These are phyloP conservation scores for Asterochloris sp. DNA, from an alignment of 139 green algal genomes.

Conservation along the genomic window DNA sequence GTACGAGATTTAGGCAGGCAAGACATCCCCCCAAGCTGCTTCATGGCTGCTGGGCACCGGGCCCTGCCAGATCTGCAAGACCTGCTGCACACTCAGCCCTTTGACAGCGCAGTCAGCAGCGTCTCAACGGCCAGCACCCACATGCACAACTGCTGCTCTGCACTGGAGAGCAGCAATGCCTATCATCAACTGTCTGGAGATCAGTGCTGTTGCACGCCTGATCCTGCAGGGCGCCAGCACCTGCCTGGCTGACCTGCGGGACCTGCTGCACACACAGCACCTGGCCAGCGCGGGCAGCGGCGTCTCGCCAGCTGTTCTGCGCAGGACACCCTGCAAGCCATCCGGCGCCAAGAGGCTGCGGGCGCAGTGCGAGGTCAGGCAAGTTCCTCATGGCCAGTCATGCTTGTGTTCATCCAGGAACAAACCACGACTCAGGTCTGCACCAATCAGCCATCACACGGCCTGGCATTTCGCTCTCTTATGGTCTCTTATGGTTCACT, in stretches of 20 bases:
- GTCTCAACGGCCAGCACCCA: not conserved
- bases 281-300: not conserved
- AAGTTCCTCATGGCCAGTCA: not conserved
- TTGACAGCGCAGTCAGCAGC: not conserved
- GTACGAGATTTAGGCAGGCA: not conserved
- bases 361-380: not conserved
- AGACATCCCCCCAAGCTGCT: not conserved
- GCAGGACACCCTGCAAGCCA: not conserved
- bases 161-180: not conserved
- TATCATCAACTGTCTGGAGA: not conserved
- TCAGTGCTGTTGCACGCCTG: not conserved
- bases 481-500: not conserved
- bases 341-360: not conserved
- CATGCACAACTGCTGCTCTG: not conserved
- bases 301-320: not conserved
- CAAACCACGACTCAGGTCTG: not conserved
- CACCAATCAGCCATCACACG: not conserved
- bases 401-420: not conserved
- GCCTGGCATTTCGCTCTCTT: not conserved
- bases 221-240: not conserved
- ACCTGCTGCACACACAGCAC: conserved; percentile 13
- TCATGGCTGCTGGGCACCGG: not conserved
- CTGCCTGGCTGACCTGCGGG: conserved; percentile 13
- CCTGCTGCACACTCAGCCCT: not conserved
- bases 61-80: not conserved